phyloP scores from a whole-genome alignment of 2,329 filamentous ascomycete species.

The Salinomyces thailandicus region DNA sequence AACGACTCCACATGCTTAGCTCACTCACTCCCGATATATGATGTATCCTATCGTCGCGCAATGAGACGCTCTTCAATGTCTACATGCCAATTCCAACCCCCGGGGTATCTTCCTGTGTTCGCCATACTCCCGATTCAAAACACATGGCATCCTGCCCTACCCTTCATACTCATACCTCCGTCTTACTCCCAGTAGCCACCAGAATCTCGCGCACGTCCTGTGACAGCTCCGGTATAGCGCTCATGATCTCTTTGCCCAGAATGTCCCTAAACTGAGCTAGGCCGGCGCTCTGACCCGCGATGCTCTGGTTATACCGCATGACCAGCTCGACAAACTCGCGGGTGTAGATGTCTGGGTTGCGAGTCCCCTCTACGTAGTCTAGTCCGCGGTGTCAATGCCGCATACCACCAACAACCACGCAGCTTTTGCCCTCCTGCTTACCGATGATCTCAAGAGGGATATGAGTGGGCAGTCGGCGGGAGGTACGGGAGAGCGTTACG shows the following conservation, averaged over 20 bases:
- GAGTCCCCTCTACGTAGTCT: slow-evolving; percentile 48
- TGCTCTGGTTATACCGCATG: slow-evolving; percentile 51
- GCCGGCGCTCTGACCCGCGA: slow-evolving; percentile 51
- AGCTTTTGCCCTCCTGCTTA: neutral
- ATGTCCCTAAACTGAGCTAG: slow-evolving; percentile 50
- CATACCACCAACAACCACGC: no score
- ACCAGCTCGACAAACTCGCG: slow-evolving; percentile 55
- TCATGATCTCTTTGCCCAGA: slow-evolving; percentile 47
- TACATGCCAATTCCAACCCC: neutral
- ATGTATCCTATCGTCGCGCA: no score
- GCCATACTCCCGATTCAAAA: neutral
- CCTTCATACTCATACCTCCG: neutral
- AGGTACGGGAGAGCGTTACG: slow-evolving; percentile 40
- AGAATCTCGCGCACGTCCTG: neutral
- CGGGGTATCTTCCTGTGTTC: neutral
- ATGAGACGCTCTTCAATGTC: no score
- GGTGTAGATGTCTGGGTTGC: slow-evolving; percentile 58
- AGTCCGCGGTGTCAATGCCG: neutral
- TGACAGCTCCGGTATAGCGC: slow-evolving; percentile 45
- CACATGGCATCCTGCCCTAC: neutral
- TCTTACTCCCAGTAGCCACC: neutral
- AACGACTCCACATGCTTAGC: no score
- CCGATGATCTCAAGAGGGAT: slow-evolving; percentile 52
- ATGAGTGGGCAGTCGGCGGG: slow-evolving; percentile 40
- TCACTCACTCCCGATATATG: no score